These are phyloP conservation scores for Leptosphaerulina australis DNA, from an alignment of 2,329 filamentous ascomycete species.

Conservation along the genomic window DNA sequence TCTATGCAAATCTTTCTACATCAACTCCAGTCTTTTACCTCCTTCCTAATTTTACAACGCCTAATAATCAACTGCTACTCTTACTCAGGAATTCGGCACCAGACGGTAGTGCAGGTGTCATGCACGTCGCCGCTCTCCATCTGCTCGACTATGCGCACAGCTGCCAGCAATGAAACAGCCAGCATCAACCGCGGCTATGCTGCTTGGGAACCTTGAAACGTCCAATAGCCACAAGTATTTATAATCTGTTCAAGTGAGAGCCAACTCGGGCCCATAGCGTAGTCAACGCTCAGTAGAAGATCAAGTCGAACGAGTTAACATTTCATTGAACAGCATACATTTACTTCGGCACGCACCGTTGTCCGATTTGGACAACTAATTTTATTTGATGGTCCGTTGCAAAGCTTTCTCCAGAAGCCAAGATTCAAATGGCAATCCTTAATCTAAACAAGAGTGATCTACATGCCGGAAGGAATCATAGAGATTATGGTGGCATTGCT, in stretches of 20 bases:
- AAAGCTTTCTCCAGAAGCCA: slow-evolving; percentile 17
- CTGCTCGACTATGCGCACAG: neutral
- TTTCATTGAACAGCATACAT: neutral
- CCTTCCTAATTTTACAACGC: slow-evolving; percentile 7
- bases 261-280: neutral
- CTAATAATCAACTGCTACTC: neutral
- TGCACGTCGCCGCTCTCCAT: neutral
- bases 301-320: neutral
- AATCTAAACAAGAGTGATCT: slow-evolving; percentile 36
- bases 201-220: too few species aligned
- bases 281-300: neutral
- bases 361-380: too few species aligned
- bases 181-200: neutral
- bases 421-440: slow-evolving; percentile 24
- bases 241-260: too few species aligned
- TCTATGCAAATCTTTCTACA: slow-evolving; percentile 2
- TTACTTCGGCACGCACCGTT: neutral
- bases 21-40: slow-evolving; percentile 3
- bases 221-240: too few species aligned
- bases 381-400: neutral
- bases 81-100: neutral
- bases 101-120: neutral
- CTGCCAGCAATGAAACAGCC: slow-evolving; percentile 3
- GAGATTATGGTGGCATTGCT: slow-evolving; percentile 24
- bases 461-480: slow-evolving; percentile 22